Base-by-base conservation (phyloP, 805 yeast genomes). In the Candida palmyrensis region DNA sequence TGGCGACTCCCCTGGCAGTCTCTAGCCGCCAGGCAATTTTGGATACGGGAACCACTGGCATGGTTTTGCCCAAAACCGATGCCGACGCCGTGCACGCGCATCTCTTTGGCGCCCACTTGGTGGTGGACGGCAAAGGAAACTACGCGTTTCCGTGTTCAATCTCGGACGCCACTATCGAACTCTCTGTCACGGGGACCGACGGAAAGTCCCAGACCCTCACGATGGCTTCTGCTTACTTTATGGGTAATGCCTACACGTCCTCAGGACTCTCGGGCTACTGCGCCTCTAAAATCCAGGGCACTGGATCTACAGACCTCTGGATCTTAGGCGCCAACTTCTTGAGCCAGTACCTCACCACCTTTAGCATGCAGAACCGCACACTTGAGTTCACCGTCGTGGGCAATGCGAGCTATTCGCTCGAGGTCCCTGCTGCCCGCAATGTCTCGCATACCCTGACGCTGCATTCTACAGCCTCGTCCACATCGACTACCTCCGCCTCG, bases 1-100 rank as follows among this genome's bases (percentile, higher is more conserved):
- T 43, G n/a, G 38, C 26, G 19, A 33, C 26, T 6, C 32, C 28
- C 19, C 17, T 31, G 24, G 25, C 40, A 19, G 25, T 48, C 23
- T 42, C 40, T 11, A 40, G 55, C 3, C 41, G 49, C 21, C 35
- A 24, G 14, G 79, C 76, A 5, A 62, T 79, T 18, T 58, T 79
- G 14, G 87, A 79, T 49, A 73, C 82, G 5, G 87, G 86, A 15
- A 78, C 86, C 2, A 79, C 85, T 0, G 71, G 80, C 3, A 53
- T 79, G 17, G 73, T 75, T 3, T 53, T 77, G 27, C 76, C 82
- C 5, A 52, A 68, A 9, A 57, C 51, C 16, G 85, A 79, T 46
- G 84, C 85, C 2, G 37, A 63, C 25, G 57, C 41, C 15, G 35
- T 79, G 11, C 85, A 79, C 47, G 28, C 38, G 25, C 22, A 38